A percentile compares a stretch with the other conserved stretches of the same genome.
These are phyloP conservation scores for Daldinia loculata DNA, from an alignment of 495 filamentous ascomycete species.

Conservation along the genomic window DNA sequence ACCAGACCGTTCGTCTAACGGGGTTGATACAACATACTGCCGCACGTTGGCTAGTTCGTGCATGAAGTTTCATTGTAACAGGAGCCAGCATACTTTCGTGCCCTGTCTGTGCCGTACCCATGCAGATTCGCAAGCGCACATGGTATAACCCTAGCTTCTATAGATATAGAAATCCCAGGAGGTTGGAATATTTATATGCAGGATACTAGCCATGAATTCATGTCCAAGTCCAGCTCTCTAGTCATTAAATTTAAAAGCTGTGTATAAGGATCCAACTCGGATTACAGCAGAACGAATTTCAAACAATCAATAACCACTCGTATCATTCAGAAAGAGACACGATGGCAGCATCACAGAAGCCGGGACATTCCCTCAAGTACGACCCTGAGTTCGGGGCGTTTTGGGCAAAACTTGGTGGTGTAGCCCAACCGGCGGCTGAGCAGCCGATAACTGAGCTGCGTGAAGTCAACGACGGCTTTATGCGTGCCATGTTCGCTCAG, in stretches of 20 bases:
- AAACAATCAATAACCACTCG: neutral
- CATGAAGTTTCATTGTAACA: neutral
- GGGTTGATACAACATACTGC: neutral
- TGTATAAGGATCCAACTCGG: neutral
- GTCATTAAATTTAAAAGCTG: neutral
- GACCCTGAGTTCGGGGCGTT: constrained; percentile 30
- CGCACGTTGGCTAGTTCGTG: neutral
- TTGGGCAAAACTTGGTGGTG: constrained; percentile 4
- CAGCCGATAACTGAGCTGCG: constrained; percentile 21
- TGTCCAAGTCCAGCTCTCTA: neutral
- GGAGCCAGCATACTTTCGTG: neutral
- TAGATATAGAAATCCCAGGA: neutral
- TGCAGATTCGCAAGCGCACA: constrained; percentile 2
- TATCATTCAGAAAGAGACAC: constrained; percentile 1
- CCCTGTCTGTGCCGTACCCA: neutral
- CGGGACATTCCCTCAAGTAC: constrained; percentile 14
- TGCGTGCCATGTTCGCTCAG: constrained; percentile 7
- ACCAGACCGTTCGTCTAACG: neutral
- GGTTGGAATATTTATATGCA: constrained; percentile 1
- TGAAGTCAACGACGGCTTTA: constrained; percentile 12
- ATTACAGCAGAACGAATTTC: neutral
- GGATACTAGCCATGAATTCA: neutral
- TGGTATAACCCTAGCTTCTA: neutral
- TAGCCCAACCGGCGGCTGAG: constrained; percentile 1
- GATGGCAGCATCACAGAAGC: neutral